These are phyloP conservation scores for Coemansia sp. DNA, from an alignment of 192 early-diverging fungal species.

Conservation along the genomic window DNA sequence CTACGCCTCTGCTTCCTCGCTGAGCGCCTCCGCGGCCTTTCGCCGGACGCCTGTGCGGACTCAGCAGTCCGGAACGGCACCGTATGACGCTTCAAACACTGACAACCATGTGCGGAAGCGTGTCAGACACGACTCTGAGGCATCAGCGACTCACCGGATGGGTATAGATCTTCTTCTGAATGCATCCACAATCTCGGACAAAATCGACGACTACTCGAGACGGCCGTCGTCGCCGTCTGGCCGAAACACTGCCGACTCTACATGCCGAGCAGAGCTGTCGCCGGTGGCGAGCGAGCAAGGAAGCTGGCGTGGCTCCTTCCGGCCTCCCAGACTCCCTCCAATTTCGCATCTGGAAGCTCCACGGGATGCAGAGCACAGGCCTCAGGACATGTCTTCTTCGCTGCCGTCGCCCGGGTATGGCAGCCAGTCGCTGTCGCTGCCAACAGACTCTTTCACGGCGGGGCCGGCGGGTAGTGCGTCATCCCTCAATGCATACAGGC, in stretches of 20 bases:
- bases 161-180: slow-evolving; percentile 50
- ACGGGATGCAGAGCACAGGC: slow-evolving; percentile 1
- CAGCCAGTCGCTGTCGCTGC: slow-evolving; percentile 19
- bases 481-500: slow-evolving; percentile 38
- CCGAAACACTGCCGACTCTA: too few species aligned
- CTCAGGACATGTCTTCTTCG: background rate
- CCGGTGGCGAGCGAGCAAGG: slow-evolving; percentile 3
- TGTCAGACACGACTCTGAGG: slow-evolving; percentile 20
- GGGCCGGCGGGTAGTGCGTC: slow-evolving; percentile 19
- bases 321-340: slow-evolving; percentile 23
- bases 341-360: slow-evolving; percentile 33
- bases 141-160: slow-evolving; percentile 31
- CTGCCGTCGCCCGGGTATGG: background rate
- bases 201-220: slow-evolving; percentile 13
- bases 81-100: background rate
- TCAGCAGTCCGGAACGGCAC: background rate
- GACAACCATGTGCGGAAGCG: slow-evolving; percentile 19
- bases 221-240: background rate
- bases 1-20: slow-evolving; percentile 16
- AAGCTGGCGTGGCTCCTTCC: slow-evolving; percentile 9
- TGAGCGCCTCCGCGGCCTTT: slow-evolving; percentile 12
- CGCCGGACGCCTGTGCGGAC: slow-evolving; percentile 1
- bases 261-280: too few species aligned
- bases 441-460: slow-evolving; percentile 23
- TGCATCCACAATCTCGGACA: slow-evolving; percentile 43